Conservation (phyloP, 192 early-diverging fungal genomes). For the Dimargaris xerosporica region DNA sequence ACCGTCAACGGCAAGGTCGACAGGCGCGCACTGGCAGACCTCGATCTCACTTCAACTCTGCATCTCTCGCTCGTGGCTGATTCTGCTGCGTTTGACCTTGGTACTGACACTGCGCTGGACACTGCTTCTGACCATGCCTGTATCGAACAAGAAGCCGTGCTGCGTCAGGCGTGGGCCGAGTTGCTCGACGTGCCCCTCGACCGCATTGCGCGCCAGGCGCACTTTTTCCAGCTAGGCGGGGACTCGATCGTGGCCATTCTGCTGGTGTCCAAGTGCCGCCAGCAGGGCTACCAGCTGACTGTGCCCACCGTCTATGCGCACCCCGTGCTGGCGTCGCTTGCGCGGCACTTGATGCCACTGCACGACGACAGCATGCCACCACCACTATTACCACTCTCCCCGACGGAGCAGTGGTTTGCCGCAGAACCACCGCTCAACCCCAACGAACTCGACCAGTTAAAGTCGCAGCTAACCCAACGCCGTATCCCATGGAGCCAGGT, state of each 20-base stretch:
- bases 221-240: constrained; percentile 25
- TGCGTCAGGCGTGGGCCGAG: not conserved
- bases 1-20: not conserved
- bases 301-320: not conserved
- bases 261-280: not conserved
- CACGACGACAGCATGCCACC: too few relatives aligned
- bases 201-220: not conserved
- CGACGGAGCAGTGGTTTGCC: too few relatives aligned
- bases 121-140: too few relatives aligned
- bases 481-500: too few relatives aligned
- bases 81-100: not conserved
- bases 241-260: constrained; percentile 18
- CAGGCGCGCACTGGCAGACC: not conserved
- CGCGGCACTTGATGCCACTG: not conserved
- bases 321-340: not conserved
- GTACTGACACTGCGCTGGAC: too few relatives aligned
- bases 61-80: too few relatives aligned
- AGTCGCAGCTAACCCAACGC: too few relatives aligned
- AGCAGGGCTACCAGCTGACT: constrained; percentile 10
- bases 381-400: too few relatives aligned
- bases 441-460: too few relatives aligned
- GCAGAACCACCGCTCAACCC: too few relatives aligned
- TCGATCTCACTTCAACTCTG: too few relatives aligned
- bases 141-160: not conserved
- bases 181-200: not conserved